Evolutionary conservation across 2,329 filamentous ascomycete genomes (phyloP).

Genomic region (Fusarium mangiferae): DNA sequence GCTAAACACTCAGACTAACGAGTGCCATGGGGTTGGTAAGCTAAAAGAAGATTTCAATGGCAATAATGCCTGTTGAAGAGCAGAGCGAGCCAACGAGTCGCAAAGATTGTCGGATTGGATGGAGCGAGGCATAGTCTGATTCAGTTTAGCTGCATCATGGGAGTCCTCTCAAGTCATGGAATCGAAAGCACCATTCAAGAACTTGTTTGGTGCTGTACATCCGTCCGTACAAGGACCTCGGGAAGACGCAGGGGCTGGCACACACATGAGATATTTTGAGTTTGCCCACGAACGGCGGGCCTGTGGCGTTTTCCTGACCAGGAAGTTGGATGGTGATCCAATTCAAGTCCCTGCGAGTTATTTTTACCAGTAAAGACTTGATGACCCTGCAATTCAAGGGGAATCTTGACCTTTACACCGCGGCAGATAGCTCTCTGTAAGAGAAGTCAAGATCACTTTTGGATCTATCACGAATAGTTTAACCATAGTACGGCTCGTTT

Average conservation of each 20-base stretch:
- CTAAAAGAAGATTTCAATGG: constrained; percentile 1
- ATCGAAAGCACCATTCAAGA: constrained; percentile 21
- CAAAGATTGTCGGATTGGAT: constrained; percentile 1
- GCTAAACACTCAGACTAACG: background rate
- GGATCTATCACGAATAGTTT: background rate
- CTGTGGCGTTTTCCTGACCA: constrained; percentile 35
- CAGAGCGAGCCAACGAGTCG: background rate
- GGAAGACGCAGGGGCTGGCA: constrained; percentile 40
- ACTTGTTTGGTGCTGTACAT: background rate
- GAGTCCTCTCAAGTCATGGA: constrained; percentile 34
- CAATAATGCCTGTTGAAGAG: background rate
- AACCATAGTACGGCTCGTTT: background rate
- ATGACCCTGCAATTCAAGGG: background rate
- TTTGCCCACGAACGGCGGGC: constrained; percentile 38
- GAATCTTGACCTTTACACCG: constrained; percentile 12
- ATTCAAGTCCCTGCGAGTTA: constrained; percentile 27
- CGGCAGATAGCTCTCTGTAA: background rate
- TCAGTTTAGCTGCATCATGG: constrained; percentile 17
- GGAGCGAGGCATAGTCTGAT: constrained; percentile 28
- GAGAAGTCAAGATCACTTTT: background rate
- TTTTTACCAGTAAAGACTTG: constrained; percentile 18
- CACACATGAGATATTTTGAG: constrained; percentile 28
- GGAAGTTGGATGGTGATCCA: constrained; percentile 25
- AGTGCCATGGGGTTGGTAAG: constrained; percentile 24
- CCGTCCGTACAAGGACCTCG: constrained; percentile 8